Conservation (phyloP, 164 flowering plant species). For the Umbilicus rupestris region DNA sequence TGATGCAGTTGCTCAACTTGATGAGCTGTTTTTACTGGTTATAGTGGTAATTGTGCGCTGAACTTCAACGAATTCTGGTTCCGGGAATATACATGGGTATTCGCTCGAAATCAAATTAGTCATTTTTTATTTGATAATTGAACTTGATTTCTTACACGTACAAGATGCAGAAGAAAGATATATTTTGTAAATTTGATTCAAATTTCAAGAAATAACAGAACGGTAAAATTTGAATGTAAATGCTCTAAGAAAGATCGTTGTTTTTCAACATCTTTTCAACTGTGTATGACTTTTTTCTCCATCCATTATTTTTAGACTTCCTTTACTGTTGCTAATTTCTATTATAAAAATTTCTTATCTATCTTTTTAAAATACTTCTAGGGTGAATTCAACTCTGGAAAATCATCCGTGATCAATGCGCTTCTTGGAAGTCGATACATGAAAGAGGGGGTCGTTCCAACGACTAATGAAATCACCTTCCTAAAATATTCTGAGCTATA, state of each 20-base stretch:
- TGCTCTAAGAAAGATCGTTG: background rate
- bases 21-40: conserved; percentile 92
- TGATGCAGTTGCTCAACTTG: conserved; percentile 82
- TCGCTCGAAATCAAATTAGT: conserved; percentile 54
- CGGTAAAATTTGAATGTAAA: background rate
- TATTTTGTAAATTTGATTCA: no score
- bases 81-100: conserved; percentile 81
- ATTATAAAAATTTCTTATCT: background rate
- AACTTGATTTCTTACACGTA: no score
- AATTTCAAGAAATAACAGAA: no score
- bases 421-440: conserved; percentile 81
- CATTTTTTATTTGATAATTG: background rate
- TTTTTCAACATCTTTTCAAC: background rate
- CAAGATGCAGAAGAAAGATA: no score
- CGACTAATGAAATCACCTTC: conserved; percentile 97
- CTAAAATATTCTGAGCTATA: conserved; percentile 56
- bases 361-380: conserved; percentile 16
- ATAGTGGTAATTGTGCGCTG: conserved; percentile 99
- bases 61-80: conserved; percentile 90
- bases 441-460: conserved; percentile 90
- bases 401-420: conserved; percentile 89
- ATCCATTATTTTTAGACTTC: background rate
- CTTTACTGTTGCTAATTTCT: background rate
- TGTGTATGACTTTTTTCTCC: background rate
- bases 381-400: conserved; percentile 98